These are phyloP conservation scores for Saccharomyces pastorianus DNA, from an alignment of 1,139 yeast genomes.

Conservation along the genomic window DNA sequence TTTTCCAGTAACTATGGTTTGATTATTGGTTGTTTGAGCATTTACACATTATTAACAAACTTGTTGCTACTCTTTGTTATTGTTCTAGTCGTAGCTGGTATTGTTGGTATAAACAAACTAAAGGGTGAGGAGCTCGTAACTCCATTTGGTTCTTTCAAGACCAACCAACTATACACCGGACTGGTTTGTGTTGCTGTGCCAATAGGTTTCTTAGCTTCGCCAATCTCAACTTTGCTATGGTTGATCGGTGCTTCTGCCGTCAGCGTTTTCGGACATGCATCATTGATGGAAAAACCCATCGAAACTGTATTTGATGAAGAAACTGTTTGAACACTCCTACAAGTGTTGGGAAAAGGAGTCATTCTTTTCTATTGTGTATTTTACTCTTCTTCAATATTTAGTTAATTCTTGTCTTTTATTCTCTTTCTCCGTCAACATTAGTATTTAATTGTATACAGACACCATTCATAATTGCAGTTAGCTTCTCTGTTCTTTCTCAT, in stretches of 20 bases:
- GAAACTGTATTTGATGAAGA: slow-evolving; percentile 95
- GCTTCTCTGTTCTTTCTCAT: background rate
- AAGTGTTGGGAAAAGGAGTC: background rate
- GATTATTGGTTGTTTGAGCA: slow-evolving; percentile 59
- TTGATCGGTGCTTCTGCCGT: slow-evolving; percentile 91
- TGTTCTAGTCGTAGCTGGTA: slow-evolving; percentile 57
- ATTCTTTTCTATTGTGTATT: background rate
- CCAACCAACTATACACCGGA: slow-evolving; percentile 85
- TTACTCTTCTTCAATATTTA: background rate
- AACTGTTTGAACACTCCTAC: slow-evolving; percentile 35
- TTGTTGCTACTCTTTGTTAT: slow-evolving; percentile 76
- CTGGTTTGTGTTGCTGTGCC: slow-evolving; percentile 74
- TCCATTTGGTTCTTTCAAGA: slow-evolving; percentile 60
- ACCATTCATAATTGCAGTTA: background rate
- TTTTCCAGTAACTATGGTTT: slow-evolving; percentile 81
- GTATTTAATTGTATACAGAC: background rate
- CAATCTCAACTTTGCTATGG: slow-evolving; percentile 92
- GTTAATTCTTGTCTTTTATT: background rate
- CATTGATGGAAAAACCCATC: slow-evolving; percentile 93
- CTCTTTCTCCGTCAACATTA: background rate
- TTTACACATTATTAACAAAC: slow-evolving; percentile 76
- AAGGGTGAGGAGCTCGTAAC: slow-evolving; percentile 73
- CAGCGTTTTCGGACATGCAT: slow-evolving; percentile 80
- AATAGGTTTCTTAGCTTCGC: slow-evolving; percentile 86
- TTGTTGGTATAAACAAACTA: slow-evolving; percentile 68